These are phyloP conservation scores for Exophiala calicioides DNA, from an alignment of 2,329 filamentous ascomycete genomes.

Conservation along the genomic window DNA sequence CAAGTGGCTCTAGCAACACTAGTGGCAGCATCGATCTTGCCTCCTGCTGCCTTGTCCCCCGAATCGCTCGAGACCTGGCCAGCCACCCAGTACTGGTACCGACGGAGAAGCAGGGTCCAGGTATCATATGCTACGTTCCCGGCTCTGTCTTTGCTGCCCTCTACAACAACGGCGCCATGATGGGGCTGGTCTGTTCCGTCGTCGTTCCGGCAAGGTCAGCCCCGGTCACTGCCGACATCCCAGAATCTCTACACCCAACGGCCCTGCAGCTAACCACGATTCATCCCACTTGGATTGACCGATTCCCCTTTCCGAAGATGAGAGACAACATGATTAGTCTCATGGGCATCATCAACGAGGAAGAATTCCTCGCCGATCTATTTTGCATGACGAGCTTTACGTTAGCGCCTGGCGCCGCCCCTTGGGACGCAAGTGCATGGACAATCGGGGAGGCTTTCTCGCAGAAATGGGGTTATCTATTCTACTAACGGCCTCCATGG, in stretches of 20 bases:
- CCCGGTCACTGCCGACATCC: constrained; percentile 9
- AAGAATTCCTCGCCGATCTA: constrained; percentile 40
- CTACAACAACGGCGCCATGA: constrained; percentile 17
- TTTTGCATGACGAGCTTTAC: constrained; percentile 38
- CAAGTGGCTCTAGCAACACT: too few relatives aligned
- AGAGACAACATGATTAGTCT: constrained; percentile 40
- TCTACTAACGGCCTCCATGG: too few relatives aligned
- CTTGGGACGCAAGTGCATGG: constrained; percentile 40
- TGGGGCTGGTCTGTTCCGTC: constrained; percentile 12
- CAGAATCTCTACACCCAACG: constrained; percentile 10
- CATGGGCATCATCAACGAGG: constrained; percentile 37
- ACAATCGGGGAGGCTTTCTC: constrained; percentile 64
- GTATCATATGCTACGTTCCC: not conserved
- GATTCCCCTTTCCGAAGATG: constrained; percentile 45
- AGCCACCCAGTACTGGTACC: not conserved
- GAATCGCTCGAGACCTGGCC: not conserved
- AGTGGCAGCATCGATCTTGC: too few relatives aligned
- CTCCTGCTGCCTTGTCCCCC: constrained; percentile 1
- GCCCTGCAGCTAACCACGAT: constrained; percentile 10
- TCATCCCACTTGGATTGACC: constrained; percentile 40
- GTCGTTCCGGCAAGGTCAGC: constrained; percentile 1
- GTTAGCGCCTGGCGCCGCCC: constrained; percentile 33
- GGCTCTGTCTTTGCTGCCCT: constrained; percentile 13
- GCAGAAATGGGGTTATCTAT: constrained; percentile 91
- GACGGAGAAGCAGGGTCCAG: not conserved